Percentiles rank a stretch among this genome's conserved stretches.
These are phyloP conservation scores for Agaricus subrufescens DNA, from an alignment of 768 basidiomycete genomes.

Conservation along the genomic window DNA sequence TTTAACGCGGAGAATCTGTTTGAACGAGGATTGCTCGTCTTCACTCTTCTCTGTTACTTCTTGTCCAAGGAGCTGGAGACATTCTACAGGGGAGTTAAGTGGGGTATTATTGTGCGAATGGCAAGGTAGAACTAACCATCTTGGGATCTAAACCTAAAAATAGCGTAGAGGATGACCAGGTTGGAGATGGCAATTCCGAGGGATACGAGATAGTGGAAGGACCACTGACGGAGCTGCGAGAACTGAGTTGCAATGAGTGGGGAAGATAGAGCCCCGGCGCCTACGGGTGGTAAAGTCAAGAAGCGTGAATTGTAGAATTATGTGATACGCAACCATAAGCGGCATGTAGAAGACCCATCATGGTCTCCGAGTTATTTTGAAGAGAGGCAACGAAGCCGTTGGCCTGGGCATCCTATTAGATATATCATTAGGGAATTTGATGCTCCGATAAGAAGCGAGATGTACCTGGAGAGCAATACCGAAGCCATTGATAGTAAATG, in stretches of 20 bases:
- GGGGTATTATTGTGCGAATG: background rate
- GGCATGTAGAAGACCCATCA: conserved; percentile 69
- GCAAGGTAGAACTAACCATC: conserved; percentile 41
- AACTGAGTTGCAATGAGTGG: conserved; percentile 85
- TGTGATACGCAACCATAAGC: conserved; percentile 42
- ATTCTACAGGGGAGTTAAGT: conserved; percentile 33
- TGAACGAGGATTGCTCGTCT: conserved; percentile 35
- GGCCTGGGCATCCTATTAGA: conserved; percentile 59
- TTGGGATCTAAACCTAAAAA: conserved; percentile 69
- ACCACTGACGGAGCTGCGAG: conserved; percentile 60
- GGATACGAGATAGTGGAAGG: conserved; percentile 71
- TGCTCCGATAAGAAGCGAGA: too few relatives aligned
- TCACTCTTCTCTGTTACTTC: conserved; percentile 28
- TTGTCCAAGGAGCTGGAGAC: conserved; percentile 50
- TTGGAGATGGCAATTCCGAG: conserved; percentile 63
- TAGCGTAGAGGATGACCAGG: conserved; percentile 39
- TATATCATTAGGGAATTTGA: too few relatives aligned
- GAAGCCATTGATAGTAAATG: conserved; percentile 37
- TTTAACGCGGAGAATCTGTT: conserved; percentile 46
- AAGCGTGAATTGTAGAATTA: background rate
- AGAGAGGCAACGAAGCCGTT: conserved; percentile 66
- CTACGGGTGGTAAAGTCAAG: conserved; percentile 25
- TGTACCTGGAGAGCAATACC: conserved; percentile 41
- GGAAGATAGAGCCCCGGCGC: conserved; percentile 59
- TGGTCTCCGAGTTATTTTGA: conserved; percentile 47